Percentiles rank a stretch among this genome's conserved stretches.
These are phyloP conservation scores for Aspergillus aculeatus DNA, from an alignment of 2,329 filamentous ascomycete species.

Conservation along the genomic window DNA sequence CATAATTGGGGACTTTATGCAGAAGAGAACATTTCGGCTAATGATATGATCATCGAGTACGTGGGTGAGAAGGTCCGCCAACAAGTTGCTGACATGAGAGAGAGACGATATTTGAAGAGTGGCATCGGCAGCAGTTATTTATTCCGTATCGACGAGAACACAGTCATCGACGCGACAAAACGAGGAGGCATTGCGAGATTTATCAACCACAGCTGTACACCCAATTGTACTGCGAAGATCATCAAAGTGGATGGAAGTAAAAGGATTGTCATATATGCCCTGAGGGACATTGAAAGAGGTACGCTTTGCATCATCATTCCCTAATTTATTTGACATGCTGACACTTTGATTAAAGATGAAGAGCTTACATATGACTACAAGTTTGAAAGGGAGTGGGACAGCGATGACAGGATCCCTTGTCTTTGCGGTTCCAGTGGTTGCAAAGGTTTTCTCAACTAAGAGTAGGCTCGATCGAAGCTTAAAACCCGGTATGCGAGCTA, in stretches of 20 bases:
- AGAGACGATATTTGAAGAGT: slow-evolving; percentile 88
- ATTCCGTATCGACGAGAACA: slow-evolving; percentile 97
- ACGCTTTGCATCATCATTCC: slow-evolving; percentile 46
- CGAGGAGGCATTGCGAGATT: slow-evolving; percentile 97
- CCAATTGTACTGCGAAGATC: slow-evolving; percentile 98
- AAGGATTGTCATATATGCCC: slow-evolving; percentile 96
- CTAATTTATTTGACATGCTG: slow-evolving; percentile 2
- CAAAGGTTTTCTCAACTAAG: slow-evolving; percentile 97
- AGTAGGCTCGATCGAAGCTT: neutral
- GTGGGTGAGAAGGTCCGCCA: slow-evolving; percentile 97
- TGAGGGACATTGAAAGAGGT: slow-evolving; percentile 94
- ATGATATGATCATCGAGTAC: slow-evolving; percentile 99
- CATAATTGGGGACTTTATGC: slow-evolving; percentile 99
- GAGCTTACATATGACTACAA: slow-evolving; percentile 99
- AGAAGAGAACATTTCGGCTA: slow-evolving; percentile 93
- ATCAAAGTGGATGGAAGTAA: slow-evolving; percentile 98
- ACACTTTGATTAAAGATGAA: slow-evolving; percentile 65
- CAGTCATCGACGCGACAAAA: slow-evolving; percentile 96
- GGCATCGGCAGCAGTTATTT: slow-evolving; percentile 97
- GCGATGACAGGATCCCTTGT: slow-evolving; percentile 92
- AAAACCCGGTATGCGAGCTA: neutral
- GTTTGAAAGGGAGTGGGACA: slow-evolving; percentile 95
- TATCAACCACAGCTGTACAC: slow-evolving; percentile 97
- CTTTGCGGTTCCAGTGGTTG: slow-evolving; percentile 93
- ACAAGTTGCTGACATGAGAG: slow-evolving; percentile 93